These are phyloP conservation scores for Gracilaria gracilis DNA, from an alignment of 23 red algal species.

Conservation along the genomic window DNA sequence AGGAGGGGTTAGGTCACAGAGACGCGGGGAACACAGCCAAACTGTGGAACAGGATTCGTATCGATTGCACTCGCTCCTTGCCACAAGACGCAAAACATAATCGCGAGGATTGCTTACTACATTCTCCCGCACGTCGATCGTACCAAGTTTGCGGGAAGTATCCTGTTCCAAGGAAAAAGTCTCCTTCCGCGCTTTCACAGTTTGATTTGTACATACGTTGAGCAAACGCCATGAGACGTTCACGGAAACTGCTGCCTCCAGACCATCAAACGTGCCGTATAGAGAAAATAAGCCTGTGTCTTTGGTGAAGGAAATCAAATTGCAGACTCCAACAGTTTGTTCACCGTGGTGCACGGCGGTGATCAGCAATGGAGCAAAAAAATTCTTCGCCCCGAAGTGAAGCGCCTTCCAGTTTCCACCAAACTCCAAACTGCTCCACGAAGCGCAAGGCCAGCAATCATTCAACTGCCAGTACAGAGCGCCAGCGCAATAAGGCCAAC, in stretches of 20 bases:
- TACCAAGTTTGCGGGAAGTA: not conserved
- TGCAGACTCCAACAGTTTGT: slow-evolving; percentile 29
- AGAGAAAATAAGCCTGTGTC: slow-evolving; percentile 26
- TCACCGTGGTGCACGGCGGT: slow-evolving; percentile 44
- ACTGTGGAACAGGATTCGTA: slow-evolving; percentile 1
- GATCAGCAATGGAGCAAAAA: slow-evolving; percentile 46
- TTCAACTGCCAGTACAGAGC: slow-evolving; percentile 68
- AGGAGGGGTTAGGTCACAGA: slow-evolving; percentile 4
- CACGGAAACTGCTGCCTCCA: not conserved
- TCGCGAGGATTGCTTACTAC: not conserved
- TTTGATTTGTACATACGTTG: not conserved
- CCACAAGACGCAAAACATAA: slow-evolving; percentile 14
- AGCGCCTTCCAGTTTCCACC: slow-evolving; percentile 61
- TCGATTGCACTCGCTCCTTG: not conserved
- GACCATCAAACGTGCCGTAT: slow-evolving; percentile 26
- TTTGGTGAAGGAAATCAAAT: slow-evolving; percentile 6
- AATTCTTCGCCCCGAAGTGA: slow-evolving; percentile 26
- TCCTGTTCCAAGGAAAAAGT: not conserved
- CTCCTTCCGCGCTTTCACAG: not conserved
- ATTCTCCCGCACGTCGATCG: not conserved
- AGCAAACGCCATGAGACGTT: not conserved
- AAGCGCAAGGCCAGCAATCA: slow-evolving; percentile 57
- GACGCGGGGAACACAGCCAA: slow-evolving; percentile 38
- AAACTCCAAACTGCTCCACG: slow-evolving; percentile 61
- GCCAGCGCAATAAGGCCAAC: slow-evolving; percentile 51